Base-by-base conservation (phyloP, 768 basidiomycete species). In the Epithele typhae region DNA sequence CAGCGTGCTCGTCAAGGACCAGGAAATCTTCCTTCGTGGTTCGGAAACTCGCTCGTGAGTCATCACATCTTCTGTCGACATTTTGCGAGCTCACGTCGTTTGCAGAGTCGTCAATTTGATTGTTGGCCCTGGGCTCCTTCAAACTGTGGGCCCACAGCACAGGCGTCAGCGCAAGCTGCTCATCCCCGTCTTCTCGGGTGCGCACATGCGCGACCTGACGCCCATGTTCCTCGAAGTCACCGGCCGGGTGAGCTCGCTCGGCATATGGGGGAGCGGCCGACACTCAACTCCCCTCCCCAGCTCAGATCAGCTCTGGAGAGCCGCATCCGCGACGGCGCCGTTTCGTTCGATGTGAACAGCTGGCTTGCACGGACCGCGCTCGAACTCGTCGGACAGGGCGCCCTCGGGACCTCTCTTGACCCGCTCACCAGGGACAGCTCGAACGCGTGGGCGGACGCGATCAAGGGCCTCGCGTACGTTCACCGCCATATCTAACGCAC, bases 301-400 rank as follows among this genome's bases (percentile, higher is more conserved):
- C 27, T 30, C 27, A 30, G 14, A 30, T 7, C 27, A 7, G 27
- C 40, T 17, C n/a, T 41, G 5, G 27, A 18, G 25, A 24, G 15
- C 3, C 14, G 5, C 14, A 1, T 41, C 5, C 5, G 19, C 5
- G n/a, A 30, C 17, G 25, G 40, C 10, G 15, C 40, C 3, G 17
- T 9, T 1, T 18, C 24, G 25, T 1, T 50, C 22, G 51, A 52
- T 22, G 38, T 52, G 24, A 40, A 38, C 12, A 35, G 42, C 1
- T 52, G 51, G 51, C 44, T 52, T 37, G 42, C 21, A 4, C 51
- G 51, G 3, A 48, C 51, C n/a, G 43, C 51, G n/a, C 40, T 52
- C 18, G 51, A 52, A 30, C 43, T 52, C 24, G 37, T 52, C 35
- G 51, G 51, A 6, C 51, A 52, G 18, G 46, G 41, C 5, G 51